Evolutionary conservation across 1,284 basidiomycete genomes (phyloP), one percentile per base, ranked within the genome.

Genomic region (Ganoderma multipileum): DNA sequence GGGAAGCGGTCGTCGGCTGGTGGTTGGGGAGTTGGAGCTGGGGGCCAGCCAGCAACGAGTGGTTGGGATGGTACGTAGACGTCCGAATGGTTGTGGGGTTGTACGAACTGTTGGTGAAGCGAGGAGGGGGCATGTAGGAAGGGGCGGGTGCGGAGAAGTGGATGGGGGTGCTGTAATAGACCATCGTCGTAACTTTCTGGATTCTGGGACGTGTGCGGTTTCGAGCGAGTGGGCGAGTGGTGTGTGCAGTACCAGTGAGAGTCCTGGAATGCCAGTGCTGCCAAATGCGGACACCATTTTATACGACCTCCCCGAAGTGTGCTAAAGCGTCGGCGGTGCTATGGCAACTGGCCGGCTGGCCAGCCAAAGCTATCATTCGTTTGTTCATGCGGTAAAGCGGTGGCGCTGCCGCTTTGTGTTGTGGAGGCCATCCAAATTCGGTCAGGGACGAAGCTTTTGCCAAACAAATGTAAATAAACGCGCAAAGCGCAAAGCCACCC

Each of bases 401-500:
- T 20, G 28, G 52, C 26, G 26, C 14, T n/a, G n/a, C 4, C 20
- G 42, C 0, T 23, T 50, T 14, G 26, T 8, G 6, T 20, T 58
- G 55, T 57, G 3, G 18, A 8, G 30, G 5, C 36, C 20, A 20
- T 38, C 18, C 55, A 33, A 2, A 36, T 38, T 23, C 11, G 7
- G 55, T 36, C 30, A 57, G 55, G 33, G 28, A 57, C 30, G 33
- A 57, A 57, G 33, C 33, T 20, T 38, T 57, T 57, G 55, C 52
- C 28, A 55, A 55, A 55, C 28, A 55, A 30, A 18, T 33, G 55
- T 33, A 58, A 36, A 9, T 4, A 58, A 33, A 54, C 26, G 5
- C 26, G 8, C 23, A n/a, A n/a, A n/a, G n/a, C n/a, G n/a, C n/a
- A n/a, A n/a, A n/a, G n/a, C n/a, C n/a, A n/a, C n/a, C n/a, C n/a